Conservation (phyloP, 73 alveolate genomes). For the Paramecium primaurelia region DNA sequence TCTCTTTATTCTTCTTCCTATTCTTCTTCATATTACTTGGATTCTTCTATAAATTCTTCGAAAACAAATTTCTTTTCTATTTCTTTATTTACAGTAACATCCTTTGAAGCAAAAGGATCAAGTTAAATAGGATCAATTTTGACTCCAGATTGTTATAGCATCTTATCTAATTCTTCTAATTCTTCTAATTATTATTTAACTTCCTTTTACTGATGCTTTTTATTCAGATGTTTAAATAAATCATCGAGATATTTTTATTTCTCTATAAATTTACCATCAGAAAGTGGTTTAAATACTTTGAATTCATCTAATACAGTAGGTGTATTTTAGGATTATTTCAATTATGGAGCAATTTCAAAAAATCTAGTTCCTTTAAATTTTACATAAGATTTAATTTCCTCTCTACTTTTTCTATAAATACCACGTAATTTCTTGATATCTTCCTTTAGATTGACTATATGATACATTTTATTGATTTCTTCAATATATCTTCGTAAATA, state of each 20-base stretch:
- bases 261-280: not conserved
- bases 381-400: not conserved
- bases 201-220: not conserved
- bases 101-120: not conserved
- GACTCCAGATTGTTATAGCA: not conserved
- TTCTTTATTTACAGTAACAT: not conserved
- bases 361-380: not conserved
- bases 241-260: conserved; percentile 12
- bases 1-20: not conserved
- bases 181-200: not conserved
- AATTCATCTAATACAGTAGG: not conserved
- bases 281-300: not conserved
- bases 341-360: not conserved
- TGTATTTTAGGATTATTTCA: not conserved
- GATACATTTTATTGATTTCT: not conserved
- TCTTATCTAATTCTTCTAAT: not conserved
- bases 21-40: not conserved
- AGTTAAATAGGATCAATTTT: not conserved
- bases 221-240: not conserved
- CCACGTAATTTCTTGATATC: not conserved
- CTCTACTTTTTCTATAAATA: not conserved
- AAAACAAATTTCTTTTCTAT: not conserved
- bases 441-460: not conserved
- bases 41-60: not conserved
- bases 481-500: not conserved